These are phyloP conservation scores for Alternaria arbusti DNA, from an alignment of 2,329 filamentous ascomycete genomes.

Conservation along the genomic window DNA sequence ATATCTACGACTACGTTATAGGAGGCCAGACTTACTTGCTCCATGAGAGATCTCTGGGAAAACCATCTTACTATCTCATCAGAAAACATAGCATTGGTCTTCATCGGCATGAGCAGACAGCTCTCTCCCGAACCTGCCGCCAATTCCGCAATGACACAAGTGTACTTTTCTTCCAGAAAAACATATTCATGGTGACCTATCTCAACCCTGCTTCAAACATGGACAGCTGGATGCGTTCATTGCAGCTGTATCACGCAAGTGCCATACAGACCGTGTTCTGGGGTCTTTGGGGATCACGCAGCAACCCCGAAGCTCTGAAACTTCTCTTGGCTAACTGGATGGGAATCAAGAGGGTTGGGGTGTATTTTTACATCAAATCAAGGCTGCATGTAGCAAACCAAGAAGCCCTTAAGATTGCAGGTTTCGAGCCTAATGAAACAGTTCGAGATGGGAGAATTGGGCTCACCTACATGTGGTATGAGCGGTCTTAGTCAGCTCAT, in stretches of 20 bases:
- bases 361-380: background rate
- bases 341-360: background rate
- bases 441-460: too few relatives aligned
- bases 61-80: background rate
- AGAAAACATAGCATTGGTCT: too few relatives aligned
- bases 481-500: background rate
- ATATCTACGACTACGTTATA: conserved; percentile 23
- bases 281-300: too few relatives aligned
- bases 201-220: background rate
- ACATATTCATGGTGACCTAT: background rate
- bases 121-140: background rate
- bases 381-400: background rate
- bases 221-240: background rate
- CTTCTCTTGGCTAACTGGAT: background rate
- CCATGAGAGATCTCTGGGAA: too few relatives aligned
- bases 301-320: too few relatives aligned
- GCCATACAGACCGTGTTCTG: background rate
- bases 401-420: background rate
- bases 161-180: background rate
- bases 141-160: background rate
- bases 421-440: background rate
- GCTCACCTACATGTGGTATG: too few relatives aligned
- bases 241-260: background rate
- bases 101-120: background rate
- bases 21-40: background rate